Evolutionary conservation across 177 flowering plant species (phyloP), one percentile per base, ranked within the genome.

Genomic region (Vitis hybrid): DNA sequence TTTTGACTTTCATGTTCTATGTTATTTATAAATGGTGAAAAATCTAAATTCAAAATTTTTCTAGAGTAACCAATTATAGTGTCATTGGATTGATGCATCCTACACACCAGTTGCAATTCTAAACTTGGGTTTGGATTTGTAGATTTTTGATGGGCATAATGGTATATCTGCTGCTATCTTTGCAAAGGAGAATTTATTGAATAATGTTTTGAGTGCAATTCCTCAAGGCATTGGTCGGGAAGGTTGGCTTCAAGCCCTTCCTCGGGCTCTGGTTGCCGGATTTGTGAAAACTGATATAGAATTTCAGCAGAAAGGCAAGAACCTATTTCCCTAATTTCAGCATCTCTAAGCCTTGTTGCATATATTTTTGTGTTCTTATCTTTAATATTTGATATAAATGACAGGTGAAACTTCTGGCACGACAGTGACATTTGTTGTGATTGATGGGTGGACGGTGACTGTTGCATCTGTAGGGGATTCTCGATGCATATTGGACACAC

Each of bases 91-190:
- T 51, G 8, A 10, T 33, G 65, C 2, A 15, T 14, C 12, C 29
- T 10, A 15, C 31, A 39, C 60, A 14, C 12, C 12, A 14, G n/a
- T 15, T 31, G 45, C 67, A 56, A 45, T 64, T 56, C 65, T 77
- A 70, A 70, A 49, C 67, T 72, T 72, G 56, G 51, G 53, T 66
- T 72, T 70, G 69, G 21, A 64, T 70, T 69, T 69, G 66, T 78
- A 95, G 99, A 90, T 95, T 48, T 90, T 96, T 86, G 99, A 96
- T 83, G 99, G 98, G 63, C 99, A 96, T 74, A 92, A 96, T 80
- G 99, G 99, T 14, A 86, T 88, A 60, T 90, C 97, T 8, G 98
- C 97, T 68, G 99, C 99, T 70, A 85, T 96, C 60, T 96, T 79
- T 78, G 77, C 93, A 1, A 94, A 89, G 78, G 99, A 96, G 81